Evolutionary conservation across 345 rosid genomes (phyloP).

Genomic region (Gossypium stocksii): DNA sequence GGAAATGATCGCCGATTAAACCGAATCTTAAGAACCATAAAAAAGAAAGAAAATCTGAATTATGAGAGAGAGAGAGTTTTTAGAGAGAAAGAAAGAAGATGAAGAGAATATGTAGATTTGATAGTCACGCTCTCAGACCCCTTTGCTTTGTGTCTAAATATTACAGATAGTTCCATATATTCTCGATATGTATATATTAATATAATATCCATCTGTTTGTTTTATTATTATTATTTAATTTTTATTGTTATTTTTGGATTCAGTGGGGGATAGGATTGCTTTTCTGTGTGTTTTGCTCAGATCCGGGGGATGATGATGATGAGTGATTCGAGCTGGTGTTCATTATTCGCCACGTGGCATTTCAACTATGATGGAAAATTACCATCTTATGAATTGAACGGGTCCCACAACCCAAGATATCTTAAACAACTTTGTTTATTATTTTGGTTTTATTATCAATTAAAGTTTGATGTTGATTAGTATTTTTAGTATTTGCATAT

Average conservation of each 20-base stretch:
- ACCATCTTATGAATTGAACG: not conserved
- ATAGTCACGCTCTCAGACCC: slow-evolving; percentile 58
- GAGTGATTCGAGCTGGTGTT: slow-evolving; percentile 8
- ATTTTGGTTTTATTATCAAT: not conserved
- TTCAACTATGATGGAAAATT: not conserved
- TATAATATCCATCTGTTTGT: slow-evolving; percentile 24
- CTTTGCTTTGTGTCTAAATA: slow-evolving; percentile 31
- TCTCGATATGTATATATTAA: not conserved
- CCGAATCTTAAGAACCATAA: slow-evolving; percentile 27
- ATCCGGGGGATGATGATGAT: slow-evolving; percentile 16
- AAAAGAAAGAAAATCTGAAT: slow-evolving; percentile 16
- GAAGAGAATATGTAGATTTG: slow-evolving; percentile 62
- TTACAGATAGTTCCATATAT: slow-evolving; percentile 15
- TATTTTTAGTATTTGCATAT: not conserved
- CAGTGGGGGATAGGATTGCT: slow-evolving; percentile 8
- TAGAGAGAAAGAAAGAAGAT: slow-evolving; percentile 17
- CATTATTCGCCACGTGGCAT: slow-evolving; percentile 27
- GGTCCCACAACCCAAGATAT: slow-evolving; percentile 18
- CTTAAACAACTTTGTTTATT: not conserved
- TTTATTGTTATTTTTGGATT: not conserved
- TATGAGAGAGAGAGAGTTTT: slow-evolving; percentile 14
- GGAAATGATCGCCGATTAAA: slow-evolving; percentile 34
- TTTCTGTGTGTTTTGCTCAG: slow-evolving; percentile 20
- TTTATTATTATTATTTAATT: not conserved
- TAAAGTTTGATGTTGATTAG: not conserved